phyloP scores from a whole-genome alignment of 306 rosid genomes.

The Prunus campanulata region DNA sequence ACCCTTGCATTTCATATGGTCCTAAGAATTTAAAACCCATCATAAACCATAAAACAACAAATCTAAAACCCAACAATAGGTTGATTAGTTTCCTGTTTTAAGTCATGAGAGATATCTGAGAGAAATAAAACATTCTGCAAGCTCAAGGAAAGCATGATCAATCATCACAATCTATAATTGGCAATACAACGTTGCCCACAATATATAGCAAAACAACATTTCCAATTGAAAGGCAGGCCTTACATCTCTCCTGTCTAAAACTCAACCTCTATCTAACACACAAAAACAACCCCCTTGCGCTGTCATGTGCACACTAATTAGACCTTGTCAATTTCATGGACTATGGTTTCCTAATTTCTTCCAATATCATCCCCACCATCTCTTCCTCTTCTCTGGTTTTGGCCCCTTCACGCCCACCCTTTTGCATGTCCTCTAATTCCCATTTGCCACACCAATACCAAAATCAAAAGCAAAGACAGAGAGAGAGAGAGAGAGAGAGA shows the following conservation, averaged over 20 bases:
- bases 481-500: not conserved
- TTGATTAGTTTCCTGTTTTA: not conserved
- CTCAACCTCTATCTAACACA: conserved; percentile 27
- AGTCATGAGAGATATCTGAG: not conserved
- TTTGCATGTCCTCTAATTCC: not conserved
- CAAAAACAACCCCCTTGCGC: conserved; percentile 23
- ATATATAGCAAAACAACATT: conserved; percentile 11
- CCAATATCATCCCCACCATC: conserved; percentile 2
- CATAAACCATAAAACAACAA: not conserved
- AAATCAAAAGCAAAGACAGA: not conserved
- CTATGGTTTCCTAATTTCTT: conserved; percentile 12
- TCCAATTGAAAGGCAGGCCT: conserved; percentile 55
- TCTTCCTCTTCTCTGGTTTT: conserved; percentile 1
- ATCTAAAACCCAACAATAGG: not conserved
- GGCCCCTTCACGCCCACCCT: not conserved
- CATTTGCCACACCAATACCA: not conserved
- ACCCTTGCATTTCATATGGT: not conserved
- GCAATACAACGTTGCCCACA: not conserved
- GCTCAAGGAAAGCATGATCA: not conserved
- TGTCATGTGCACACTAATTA: conserved; percentile 13
- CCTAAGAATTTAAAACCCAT: not conserved
- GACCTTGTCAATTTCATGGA: conserved; percentile 20
- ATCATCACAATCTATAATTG: conserved; percentile 2
- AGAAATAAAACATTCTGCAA: not conserved
- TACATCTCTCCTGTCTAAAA: conserved; percentile 47